Evolutionary conservation across 768 basidiomycete species (phyloP).

Genomic region (Amanita pseudoporphyria): DNA sequence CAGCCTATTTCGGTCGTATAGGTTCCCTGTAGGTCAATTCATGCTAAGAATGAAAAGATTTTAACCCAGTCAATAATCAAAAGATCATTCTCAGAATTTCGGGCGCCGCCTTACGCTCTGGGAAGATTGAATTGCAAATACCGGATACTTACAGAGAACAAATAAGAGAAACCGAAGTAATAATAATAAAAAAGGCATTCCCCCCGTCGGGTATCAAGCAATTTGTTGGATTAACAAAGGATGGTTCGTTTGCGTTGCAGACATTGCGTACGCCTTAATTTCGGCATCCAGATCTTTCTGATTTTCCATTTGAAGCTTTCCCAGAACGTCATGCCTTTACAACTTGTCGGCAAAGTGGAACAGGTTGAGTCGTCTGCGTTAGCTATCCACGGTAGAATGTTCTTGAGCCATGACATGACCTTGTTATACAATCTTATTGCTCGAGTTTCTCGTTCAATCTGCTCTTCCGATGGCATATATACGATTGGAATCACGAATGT

Average conservation of each 20-base stretch:
- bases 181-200: no score
- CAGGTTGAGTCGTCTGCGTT: background rate
- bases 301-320: constrained; percentile 1
- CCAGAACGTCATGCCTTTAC: background rate
- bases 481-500: background rate
- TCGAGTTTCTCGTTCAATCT: background rate
- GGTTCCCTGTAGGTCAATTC: no score
- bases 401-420: background rate
- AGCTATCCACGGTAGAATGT: background rate
- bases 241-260: constrained; percentile 1
- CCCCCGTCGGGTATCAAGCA: no score
- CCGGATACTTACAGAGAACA: no score
- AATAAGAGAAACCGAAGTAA: no score
- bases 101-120: no score
- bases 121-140: no score
- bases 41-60: no score
- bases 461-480: background rate
- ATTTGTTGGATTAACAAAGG: background rate
- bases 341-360: background rate
- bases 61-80: no score
- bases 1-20: no score
- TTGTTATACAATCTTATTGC: background rate
- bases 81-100: no score
- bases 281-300: constrained; percentile 2
- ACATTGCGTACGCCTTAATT: background rate